Evolutionary conservation across 2,329 filamentous ascomycete genomes (phyloP), one percentile per base, ranked within the genome.

Genomic region (Hypoxylon sp.): DNA sequence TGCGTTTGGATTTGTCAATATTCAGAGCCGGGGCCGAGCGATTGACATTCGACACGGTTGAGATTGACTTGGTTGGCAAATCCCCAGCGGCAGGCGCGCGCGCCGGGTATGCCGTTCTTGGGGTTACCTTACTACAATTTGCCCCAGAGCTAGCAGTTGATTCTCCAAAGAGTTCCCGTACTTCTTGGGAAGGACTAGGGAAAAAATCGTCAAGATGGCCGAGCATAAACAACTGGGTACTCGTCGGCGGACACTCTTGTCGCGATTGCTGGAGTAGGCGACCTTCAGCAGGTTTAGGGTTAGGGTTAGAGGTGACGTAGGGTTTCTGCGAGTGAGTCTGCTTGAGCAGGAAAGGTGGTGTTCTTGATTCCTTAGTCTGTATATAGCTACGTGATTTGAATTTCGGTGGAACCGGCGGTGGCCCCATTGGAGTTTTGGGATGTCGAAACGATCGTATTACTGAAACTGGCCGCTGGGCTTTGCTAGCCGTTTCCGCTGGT

Each of bases 101-200:
- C 45, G 19, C 50, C 27, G 29, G 25, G 7, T 37, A 21, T 12
- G 37, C 12, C 14, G 71, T 71, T 46, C 53, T 63, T 5, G 70
- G 48, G 30, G 73, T 69, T 27, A 73, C 71, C 8, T 62, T 70
- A 53, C 50, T 69, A 71, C 23, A 69, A 67, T 21, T 70, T 30
- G n/a, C 68, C 77, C 72, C 65, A 69, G 30, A 73, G 65, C 50
- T 47, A 7, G 12, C 50, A 41, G 43, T 55, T 6, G 66, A 70
- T 41, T 83, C 80, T 30, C 83, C 81, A 1, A 78, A 73, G 2
- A 89, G 75, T 72, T 89, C 86, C 16, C 81, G 79, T 5, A 81
- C 79, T 72, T 87, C 83, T 70, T 89, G 87, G 0, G 85, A 87
- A 0, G 84, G 80, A n/a, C 81, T 84, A 0, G 85, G 85, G 46